Base-by-base conservation (phyloP, 495 filamentous ascomycete genomes). In the Xylaria flabelliformis region DNA sequence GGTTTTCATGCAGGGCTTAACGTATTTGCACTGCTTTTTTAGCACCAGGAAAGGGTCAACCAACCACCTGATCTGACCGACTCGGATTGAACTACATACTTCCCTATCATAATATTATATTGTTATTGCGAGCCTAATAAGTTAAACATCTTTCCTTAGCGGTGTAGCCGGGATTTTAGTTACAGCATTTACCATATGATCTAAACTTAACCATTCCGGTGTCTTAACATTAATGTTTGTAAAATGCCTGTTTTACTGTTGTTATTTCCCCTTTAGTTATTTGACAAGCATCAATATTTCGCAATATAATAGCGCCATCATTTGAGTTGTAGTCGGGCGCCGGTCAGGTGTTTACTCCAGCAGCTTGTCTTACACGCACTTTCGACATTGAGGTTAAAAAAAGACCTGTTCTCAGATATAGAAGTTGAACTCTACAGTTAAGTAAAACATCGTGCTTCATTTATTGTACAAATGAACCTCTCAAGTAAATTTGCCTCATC, bases 21-120 rank as follows among this genome's bases (percentile, higher is more conserved):
- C n/a, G n/a, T n/a, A n/a, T n/a, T n/a, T 56, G 21, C 55, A 58
- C 55, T 59, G 55, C 55, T 19, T 59, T n/a, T 59, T 59, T 36
- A 59, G 55, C 55, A 32, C 29, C 4, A 19, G 4, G 1, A 42
- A 42, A 42, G 39, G 39, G 48, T n/a, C 17, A 21, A 7, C 7
- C 21, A 50, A 21, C 6, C n/a, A 50, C 19, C 19, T 50, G n/a
- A 12, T 8, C 48, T 10, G 7, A 59, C 29, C 4, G 48, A 55
- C 24, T 29, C 3, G 0, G 21, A 55, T 55, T 10, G 12, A 55
- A 13, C 10, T 55, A 2, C 21, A 5, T 19, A 26, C 21, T 55
- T 55, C 21, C 12, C 8, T 51, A 21, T 51, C 6, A n/a, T 48
- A 17, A 17, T 0, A 17, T 6, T 5, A 17, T 1, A n/a, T 8